Evolutionary conservation across 2,329 filamentous ascomycete species (phyloP).

Genomic region (Fusarium succisae): DNA sequence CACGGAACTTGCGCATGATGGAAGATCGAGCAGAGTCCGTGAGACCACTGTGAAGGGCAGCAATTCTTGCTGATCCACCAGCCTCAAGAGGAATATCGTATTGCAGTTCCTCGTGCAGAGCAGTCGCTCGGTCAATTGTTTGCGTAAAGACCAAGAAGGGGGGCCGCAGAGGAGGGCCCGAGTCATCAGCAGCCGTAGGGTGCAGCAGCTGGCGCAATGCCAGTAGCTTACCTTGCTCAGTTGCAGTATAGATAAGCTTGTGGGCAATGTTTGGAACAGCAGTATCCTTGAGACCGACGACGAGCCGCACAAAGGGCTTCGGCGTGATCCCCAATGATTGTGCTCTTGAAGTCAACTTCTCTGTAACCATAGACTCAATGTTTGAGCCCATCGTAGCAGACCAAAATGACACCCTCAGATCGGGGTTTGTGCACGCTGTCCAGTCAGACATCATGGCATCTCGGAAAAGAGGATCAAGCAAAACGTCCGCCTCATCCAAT

Average conservation of each 20-base stretch:
- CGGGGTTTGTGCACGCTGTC: constrained; percentile 76
- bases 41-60: constrained; percentile 88
- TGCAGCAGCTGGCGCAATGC: constrained; percentile 90
- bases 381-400: constrained; percentile 97
- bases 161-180: constrained; percentile 74
- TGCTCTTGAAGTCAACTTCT: constrained; percentile 69
- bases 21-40: constrained; percentile 77
- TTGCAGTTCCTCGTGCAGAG: constrained; percentile 86
- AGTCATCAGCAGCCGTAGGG: constrained; percentile 67
- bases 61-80: constrained; percentile 84
- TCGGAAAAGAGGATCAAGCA: constrained; percentile 89
- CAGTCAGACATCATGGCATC: constrained; percentile 89
- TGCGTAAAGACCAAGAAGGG: constrained; percentile 97
- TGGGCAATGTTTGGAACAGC: constrained; percentile 93
- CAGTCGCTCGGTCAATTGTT: constrained; percentile 89
- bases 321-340: constrained; percentile 48
- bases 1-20: constrained; percentile 90
- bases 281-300: constrained; percentile 96
- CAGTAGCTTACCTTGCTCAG: constrained; percentile 91
- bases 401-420: constrained; percentile 85
- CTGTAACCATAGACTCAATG: constrained; percentile 80
- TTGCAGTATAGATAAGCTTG: constrained; percentile 88
- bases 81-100: constrained; percentile 94
- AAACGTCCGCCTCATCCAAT: constrained; percentile 93
- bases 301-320: constrained; percentile 77